These are phyloP conservation scores for Paecilomyces dactylethromorphus DNA, from an alignment of 2,329 filamentous ascomycete species.

Conservation along the genomic window DNA sequence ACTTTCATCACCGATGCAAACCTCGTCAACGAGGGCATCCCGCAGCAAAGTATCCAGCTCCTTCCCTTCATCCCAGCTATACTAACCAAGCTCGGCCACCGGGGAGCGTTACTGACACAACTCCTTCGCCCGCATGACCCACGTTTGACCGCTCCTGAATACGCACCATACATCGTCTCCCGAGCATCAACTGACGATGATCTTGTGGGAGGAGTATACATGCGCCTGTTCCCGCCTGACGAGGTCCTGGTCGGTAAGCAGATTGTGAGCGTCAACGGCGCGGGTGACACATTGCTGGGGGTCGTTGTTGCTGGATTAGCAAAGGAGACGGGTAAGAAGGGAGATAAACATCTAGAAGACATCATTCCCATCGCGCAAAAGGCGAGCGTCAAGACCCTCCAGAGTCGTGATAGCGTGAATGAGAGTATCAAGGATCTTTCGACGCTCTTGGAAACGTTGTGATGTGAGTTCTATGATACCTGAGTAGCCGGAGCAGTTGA, in stretches of 20 bases:
- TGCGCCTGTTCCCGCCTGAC: slow-evolving; percentile 64
- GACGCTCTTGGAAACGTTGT: slow-evolving; percentile 5
- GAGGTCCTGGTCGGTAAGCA: slow-evolving; percentile 56
- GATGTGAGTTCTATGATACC: too few relatives aligned
- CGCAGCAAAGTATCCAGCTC: slow-evolving; percentile 75
- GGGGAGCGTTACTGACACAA: slow-evolving; percentile 69
- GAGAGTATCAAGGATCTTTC: slow-evolving; percentile 19
- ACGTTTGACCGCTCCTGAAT: slow-evolving; percentile 55
- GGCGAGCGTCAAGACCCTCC: slow-evolving; percentile 72
- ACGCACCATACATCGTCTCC: slow-evolving; percentile 65
- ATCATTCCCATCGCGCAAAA: slow-evolving; percentile 74
- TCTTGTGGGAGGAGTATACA: slow-evolving; percentile 76
- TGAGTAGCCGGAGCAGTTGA: too few relatives aligned
- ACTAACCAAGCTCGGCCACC: slow-evolving; percentile 71
- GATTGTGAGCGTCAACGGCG: slow-evolving; percentile 85
- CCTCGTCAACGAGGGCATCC: slow-evolving; percentile 73
- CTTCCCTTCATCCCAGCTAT: slow-evolving; percentile 83
- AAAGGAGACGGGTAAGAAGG: slow-evolving; percentile 36
- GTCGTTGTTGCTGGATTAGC: slow-evolving; percentile 74
- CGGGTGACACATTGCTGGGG: slow-evolving; percentile 87
- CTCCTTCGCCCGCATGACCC: slow-evolving; percentile 63
- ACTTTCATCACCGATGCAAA: slow-evolving; percentile 58
- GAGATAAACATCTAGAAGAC: slow-evolving; percentile 49
- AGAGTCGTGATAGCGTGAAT: slow-evolving; percentile 64
- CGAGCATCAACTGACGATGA: slow-evolving; percentile 48